phyloP scores from a whole-genome alignment of 2,329 filamentous ascomycete genomes.

The Myotisia sp. region DNA sequence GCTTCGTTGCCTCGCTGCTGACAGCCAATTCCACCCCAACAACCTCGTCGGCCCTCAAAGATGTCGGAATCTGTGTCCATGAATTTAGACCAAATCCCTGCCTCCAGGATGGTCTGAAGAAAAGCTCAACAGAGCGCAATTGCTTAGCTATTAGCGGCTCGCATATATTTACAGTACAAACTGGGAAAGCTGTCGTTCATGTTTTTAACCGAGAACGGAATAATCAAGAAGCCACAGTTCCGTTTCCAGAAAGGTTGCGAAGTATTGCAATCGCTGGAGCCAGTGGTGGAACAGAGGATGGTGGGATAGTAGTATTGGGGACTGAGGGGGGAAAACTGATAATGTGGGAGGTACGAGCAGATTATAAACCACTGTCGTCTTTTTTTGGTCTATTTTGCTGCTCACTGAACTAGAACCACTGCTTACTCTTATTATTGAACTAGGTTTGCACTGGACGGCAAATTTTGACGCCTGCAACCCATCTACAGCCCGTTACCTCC shows the following conservation, averaged over 20 bases:
- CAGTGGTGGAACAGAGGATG: slow-evolving; percentile 38
- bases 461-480: slow-evolving; percentile 30
- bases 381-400: slow-evolving; percentile 3
- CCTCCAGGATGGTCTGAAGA: slow-evolving; percentile 75
- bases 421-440: too few relatives aligned
- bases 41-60: slow-evolving; percentile 44
- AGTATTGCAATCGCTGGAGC: slow-evolving; percentile 55
- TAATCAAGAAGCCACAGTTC: slow-evolving; percentile 75
- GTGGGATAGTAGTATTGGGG: slow-evolving; percentile 55
- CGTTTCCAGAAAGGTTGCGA: slow-evolving; percentile 74
- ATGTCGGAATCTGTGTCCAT: slow-evolving; percentile 77
- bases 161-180: slow-evolving; percentile 83
- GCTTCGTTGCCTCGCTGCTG: slow-evolving; percentile 33
- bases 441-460: slow-evolving; percentile 33
- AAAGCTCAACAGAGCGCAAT: slow-evolving; percentile 67
- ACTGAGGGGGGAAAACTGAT: slow-evolving; percentile 75
- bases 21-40: slow-evolving; percentile 19
- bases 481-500: slow-evolving; percentile 48
- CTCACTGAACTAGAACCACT: too few relatives aligned
- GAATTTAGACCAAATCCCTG: slow-evolving; percentile 62
- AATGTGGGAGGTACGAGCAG: slow-evolving; percentile 69
- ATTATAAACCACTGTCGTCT: slow-evolving; percentile 8
- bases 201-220: slow-evolving; percentile 75
- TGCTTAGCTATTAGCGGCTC: slow-evolving; percentile 65
- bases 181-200: slow-evolving; percentile 81